Conservation (phyloP, 1,284 basidiomycete genomes). For the Inonotus hispidus region DNA sequence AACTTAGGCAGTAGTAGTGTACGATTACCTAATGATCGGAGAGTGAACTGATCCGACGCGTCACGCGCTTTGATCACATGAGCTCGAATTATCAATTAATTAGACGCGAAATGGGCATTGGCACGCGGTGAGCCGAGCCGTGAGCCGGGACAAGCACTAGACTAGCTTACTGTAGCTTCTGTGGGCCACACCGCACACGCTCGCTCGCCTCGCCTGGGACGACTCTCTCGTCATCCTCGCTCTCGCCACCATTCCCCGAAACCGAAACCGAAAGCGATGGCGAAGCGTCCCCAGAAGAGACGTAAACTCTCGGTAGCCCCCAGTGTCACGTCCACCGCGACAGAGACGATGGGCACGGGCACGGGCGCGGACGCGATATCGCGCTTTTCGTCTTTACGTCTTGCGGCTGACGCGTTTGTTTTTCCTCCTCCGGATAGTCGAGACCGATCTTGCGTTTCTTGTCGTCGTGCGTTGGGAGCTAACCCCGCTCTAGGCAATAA, state of each 20-base stretch:
- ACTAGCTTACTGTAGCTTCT: too few species aligned
- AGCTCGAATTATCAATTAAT: not conserved
- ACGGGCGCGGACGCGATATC: too few species aligned
- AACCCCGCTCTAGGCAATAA: not conserved
- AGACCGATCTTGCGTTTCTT: conserved; percentile 13
- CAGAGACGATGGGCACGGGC: conserved; percentile 12
- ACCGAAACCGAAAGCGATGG: conserved; percentile 8
- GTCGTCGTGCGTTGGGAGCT: conserved; percentile 12
- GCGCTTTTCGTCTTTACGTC: not conserved
- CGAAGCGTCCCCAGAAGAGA: conserved; percentile 12
- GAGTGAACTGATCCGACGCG: not conserved
- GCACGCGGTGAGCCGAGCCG: not conserved
- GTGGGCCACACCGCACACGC: not conserved
- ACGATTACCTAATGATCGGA: not conserved
- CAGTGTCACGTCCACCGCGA: conserved; percentile 8
- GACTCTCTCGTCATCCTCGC: not conserved
- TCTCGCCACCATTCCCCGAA: conserved; percentile 1
- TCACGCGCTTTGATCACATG: not conserved
- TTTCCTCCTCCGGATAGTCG: not conserved
- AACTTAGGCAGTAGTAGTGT: too few species aligned
- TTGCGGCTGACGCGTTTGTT: conserved; percentile 1
- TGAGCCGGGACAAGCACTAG: too few species aligned
- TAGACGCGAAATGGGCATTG: too few species aligned
- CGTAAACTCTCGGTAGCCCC: conserved; percentile 13
- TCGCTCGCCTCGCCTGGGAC: not conserved